Conservation (phyloP, 306 rosid genomes). For the Citrullus colocynthis region DNA sequence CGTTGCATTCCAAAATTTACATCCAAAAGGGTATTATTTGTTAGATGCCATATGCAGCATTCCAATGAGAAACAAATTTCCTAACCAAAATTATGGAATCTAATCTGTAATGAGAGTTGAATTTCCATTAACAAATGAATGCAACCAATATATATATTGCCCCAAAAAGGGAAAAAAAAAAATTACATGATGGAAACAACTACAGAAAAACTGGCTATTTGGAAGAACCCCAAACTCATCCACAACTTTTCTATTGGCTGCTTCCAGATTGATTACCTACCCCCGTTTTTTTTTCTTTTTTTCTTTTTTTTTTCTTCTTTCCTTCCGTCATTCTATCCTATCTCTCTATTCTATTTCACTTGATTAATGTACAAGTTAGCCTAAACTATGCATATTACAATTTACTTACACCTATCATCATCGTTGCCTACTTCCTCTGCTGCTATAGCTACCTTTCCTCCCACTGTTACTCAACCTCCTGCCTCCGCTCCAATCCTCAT, state of each 20-base stretch:
- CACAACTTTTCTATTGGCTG: constrained; percentile 20
- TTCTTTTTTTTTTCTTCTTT: neutral
- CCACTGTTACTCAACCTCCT: constrained; percentile 49
- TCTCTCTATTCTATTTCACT: constrained; percentile 33
- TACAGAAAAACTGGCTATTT: constrained; percentile 13
- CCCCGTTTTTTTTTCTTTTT: neutral
- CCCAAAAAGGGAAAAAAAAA: constrained; percentile 8
- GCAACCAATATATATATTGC: constrained; percentile 28
- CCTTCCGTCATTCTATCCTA: constrained; percentile 26
- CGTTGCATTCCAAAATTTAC: neutral
- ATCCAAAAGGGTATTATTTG: neutral
- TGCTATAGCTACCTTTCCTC: constrained; percentile 42
- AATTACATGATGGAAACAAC: constrained; percentile 36
- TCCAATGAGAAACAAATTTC: neutral
- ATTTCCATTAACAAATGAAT: constrained; percentile 44
- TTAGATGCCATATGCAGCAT: neutral
- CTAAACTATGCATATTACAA: constrained; percentile 41
- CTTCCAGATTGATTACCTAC: constrained; percentile 8
- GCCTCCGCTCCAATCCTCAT: constrained; percentile 44
- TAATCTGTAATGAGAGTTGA: neutral
- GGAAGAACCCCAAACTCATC: constrained; percentile 4
- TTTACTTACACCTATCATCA: constrained; percentile 33
- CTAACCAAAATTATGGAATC: neutral
- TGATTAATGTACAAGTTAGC: constrained; percentile 89
- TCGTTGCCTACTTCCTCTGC: constrained; percentile 55